Base-by-base conservation (phyloP, 345 rosid species). In the Euphorbia peplus region DNA sequence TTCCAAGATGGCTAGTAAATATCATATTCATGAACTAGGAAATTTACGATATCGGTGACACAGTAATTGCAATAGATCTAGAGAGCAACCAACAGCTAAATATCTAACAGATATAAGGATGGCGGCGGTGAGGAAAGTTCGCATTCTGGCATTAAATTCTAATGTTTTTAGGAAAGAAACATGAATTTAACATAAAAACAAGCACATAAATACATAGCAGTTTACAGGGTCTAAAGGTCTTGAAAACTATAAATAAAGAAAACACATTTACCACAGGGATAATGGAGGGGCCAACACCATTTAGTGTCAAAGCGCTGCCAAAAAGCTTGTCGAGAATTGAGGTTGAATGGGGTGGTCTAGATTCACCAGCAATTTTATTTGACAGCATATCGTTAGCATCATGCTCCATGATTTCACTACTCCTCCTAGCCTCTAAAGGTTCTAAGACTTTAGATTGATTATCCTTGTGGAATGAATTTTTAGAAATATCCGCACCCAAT, bases 271-370 rank as follows among this genome's bases (percentile, higher is more conserved):
- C 96, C 96, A 78, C 80, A 63, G 64, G 41, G 53, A 81, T 42
- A 56, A 60, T 63, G 62, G 87, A 68, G 63, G 90, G 68, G 70
- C 71, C 86, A 51, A 77, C 78, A 73, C 52, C 82, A 70, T 82
- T 82, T 73, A 80, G 68, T 58, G 86, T 80, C 64, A 81, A 73
- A 51, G 86, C 86, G 59, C 83, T 82, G 73, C 85, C 79, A 71
- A 95, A 92, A 65, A 87, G 76, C 82, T 86, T 90, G 73, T 92
- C 96, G 53, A 95, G 87, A 75, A 92, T 83, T 70, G 98, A 84
- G 70, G 85, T 74, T 65, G 88, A 77, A 58, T 76, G 76, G 35
- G 67, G 69, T 21, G 75, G 73, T 30, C 50, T 78, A 22, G 87
- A 70, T 67, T 61, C 81, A 44, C 72, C 85, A 53, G 63, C 63